Base-by-base conservation (phyloP, 2,329 filamentous ascomycete genomes). In the Colletotrichum sp. region DNA sequence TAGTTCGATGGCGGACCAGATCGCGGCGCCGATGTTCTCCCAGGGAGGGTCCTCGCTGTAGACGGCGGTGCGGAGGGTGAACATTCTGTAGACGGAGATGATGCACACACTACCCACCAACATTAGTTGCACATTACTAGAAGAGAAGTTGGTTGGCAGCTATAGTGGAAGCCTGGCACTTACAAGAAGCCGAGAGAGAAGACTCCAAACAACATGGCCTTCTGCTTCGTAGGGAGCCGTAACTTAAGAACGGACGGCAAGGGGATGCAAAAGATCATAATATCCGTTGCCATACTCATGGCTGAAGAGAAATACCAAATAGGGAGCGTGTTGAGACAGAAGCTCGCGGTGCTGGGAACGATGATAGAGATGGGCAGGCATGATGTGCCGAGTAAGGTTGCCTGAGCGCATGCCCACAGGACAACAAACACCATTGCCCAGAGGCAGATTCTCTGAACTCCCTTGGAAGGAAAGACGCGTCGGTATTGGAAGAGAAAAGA, bases 151-250 rank as follows among this genome's bases (percentile, higher is more conserved):
- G 13, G 13, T 1, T 36, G 13, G 13, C 34, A 15, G 34, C 12
- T 1, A 36, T 8, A 8, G 36, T 2, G 6, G 55, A 8, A 10
- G 15, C 4, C n/a, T 7, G n/a, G 8, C 15, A 81, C 80, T 78
- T 71, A 83, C 81, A 82, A 81, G 76, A 83, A 83, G 8, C 82
- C 82, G 12, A 83, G 79, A 34, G 80, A 79, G 55, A 83, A 83
- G 44, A 83, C 80, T 16, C 77, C 78, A 12, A 81, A 71, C 8
- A 84, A 75, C 67, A 83, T 75, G 26, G 79, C 64, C 68, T 81
- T 83, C 68, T 83, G 81, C 64, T 73, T 80, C 21, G 64, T 64
- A 7, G 78, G 78, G 3, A 83, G 77, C 5, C 80, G 79, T 1
- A 83, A 76, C 71, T 78, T 79, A 15, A 79, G 44, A 5, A 83